Conservation (phyloP, 768 basidiomycete genomes). For the Chalciporus sphaerocephalus region DNA sequence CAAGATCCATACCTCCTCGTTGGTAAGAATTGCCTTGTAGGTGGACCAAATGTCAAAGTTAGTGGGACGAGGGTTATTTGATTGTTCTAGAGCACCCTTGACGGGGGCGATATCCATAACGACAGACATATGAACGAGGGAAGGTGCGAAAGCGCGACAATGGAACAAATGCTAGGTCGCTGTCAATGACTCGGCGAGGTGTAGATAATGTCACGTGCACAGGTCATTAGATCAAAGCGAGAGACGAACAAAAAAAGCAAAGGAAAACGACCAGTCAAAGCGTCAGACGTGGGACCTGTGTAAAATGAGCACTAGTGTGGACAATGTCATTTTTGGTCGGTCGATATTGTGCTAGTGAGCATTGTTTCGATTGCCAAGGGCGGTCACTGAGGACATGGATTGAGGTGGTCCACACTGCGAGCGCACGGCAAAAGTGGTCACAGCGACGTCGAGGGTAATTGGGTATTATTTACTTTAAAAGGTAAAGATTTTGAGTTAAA, state of each 20-base stretch:
- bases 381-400: conserved; percentile 3
- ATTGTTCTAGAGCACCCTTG: neutral
- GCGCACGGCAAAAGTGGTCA: neutral
- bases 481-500: conserved; percentile 13
- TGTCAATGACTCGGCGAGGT: neutral
- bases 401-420: neutral
- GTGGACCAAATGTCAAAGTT: conserved; percentile 46
- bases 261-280: neutral
- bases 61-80: neutral
- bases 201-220: conserved; percentile 19
- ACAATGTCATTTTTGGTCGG: conserved; percentile 16
- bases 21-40: conserved; percentile 56
- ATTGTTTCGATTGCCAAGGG: conserved; percentile 25
- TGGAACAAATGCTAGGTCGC: no score
- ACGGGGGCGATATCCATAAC: neutral
- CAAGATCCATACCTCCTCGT: conserved; percentile 57
- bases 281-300: neutral
- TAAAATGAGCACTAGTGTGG: neutral
- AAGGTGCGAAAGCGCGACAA: neutral
- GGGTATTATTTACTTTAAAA: neutral
- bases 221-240: neutral
- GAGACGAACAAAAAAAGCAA: neutral
- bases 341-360: conserved; percentile 6
- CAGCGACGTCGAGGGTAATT: neutral
- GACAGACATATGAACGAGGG: neutral